phyloP scores from a whole-genome alignment of 2,329 filamentous ascomycete species.

The Clonostachys sp. region DNA sequence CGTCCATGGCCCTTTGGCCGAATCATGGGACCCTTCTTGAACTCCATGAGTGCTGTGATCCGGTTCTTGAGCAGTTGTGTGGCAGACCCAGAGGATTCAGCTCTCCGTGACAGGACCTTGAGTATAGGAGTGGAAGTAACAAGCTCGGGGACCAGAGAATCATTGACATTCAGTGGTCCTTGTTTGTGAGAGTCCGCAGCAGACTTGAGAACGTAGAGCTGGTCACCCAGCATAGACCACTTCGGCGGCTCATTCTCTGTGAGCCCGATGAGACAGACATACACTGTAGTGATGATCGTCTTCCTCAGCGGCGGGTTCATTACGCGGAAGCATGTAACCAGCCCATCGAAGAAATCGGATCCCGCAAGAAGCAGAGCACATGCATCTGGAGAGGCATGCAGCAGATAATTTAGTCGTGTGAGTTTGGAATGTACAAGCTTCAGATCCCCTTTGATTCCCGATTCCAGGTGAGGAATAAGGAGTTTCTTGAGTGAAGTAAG shows the following conservation, averaged over 20 bases:
- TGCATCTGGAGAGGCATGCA: constrained; percentile 54
- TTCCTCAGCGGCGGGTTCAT: constrained; percentile 61
- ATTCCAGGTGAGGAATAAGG: constrained; percentile 60
- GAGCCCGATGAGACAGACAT: constrained; percentile 69
- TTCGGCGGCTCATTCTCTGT: constrained; percentile 64
- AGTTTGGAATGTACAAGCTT: constrained; percentile 50
- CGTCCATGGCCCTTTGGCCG: constrained; percentile 45
- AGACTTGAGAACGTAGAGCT: constrained; percentile 75
- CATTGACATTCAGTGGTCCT: constrained; percentile 51
- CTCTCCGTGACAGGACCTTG: constrained; percentile 51
- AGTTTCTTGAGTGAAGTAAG: constrained; percentile 56
- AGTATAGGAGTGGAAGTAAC: constrained; percentile 77
- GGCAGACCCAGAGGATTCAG: constrained; percentile 42
- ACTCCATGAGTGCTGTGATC: constrained; percentile 54
- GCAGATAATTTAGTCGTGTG: constrained; percentile 55
- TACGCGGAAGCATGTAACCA: constrained; percentile 61
- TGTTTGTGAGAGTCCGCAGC: constrained; percentile 61
- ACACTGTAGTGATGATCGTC: constrained; percentile 66
- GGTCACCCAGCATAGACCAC: constrained; percentile 72
- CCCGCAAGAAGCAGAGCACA: constrained; percentile 70
- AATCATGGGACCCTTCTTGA: constrained; percentile 49
- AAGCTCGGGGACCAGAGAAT: constrained; percentile 75
- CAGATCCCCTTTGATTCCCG: constrained; percentile 50
- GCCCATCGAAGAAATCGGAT: constrained; percentile 79
- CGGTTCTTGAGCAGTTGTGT: constrained; percentile 55